Evolutionary conservation across 306 rosid genomes (phyloP).

Genomic region (Comarum palustre): DNA sequence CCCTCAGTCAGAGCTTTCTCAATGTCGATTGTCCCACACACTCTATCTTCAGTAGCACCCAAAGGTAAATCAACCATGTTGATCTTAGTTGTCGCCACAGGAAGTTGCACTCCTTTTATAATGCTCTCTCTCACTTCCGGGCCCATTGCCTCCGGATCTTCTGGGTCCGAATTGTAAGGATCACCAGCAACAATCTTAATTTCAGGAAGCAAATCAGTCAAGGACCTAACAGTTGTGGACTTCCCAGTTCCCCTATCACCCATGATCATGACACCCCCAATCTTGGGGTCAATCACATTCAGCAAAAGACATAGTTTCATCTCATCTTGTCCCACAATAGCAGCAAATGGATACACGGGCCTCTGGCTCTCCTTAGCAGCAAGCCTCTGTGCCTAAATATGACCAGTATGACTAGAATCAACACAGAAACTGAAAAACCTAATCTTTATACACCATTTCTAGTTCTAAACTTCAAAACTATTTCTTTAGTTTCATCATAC

Average conservation of each 20-base stretch:
- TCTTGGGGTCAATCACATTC: slow-evolving; percentile 91
- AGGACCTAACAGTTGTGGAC: slow-evolving; percentile 80
- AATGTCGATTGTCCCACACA: slow-evolving; percentile 93
- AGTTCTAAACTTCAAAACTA: background rate
- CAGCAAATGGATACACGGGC: slow-evolving; percentile 90
- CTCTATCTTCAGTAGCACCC: slow-evolving; percentile 95
- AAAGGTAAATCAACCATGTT: slow-evolving; percentile 96
- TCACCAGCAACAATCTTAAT: slow-evolving; percentile 78
- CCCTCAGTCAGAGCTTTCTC: slow-evolving; percentile 96
- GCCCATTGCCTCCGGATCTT: slow-evolving; percentile 92
- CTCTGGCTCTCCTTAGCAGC: slow-evolving; percentile 61
- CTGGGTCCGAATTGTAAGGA: slow-evolving; percentile 91
- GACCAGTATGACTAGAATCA: slow-evolving; percentile 20
- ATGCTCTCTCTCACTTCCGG: slow-evolving; percentile 69
- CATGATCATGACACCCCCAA: slow-evolving; percentile 98
- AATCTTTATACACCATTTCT: background rate
- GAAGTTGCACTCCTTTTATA: slow-evolving; percentile 59
- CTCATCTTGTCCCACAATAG: slow-evolving; percentile 97
- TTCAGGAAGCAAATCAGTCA: slow-evolving; percentile 91
- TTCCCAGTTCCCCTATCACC: slow-evolving; percentile 96
- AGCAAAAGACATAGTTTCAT: slow-evolving; percentile 92
- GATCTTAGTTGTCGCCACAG: slow-evolving; percentile 61
- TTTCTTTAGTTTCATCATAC: slow-evolving; percentile 13
- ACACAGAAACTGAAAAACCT: background rate
- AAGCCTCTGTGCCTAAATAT: slow-evolving; percentile 49